Base-by-base conservation (phyloP, 495 filamentous ascomycete species). In the Penicillium soppii region DNA sequence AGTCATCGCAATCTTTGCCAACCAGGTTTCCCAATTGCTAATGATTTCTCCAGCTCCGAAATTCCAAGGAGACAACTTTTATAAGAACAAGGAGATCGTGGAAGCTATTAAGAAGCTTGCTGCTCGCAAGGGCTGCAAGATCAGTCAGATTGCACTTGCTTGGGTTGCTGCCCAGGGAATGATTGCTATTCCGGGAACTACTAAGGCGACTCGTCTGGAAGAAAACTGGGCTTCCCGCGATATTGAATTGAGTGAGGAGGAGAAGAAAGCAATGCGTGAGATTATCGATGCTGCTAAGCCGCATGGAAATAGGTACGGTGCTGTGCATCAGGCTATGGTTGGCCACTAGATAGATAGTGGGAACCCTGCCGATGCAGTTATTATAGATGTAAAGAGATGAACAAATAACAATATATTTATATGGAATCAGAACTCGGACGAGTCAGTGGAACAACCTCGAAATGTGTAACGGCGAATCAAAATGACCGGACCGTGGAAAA, bases 31-130 rank as follows among this genome's bases (percentile, higher is more conserved):
- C n/a, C n/a, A 40, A n/a, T 54, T 26, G 47, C 35, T 32, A 12
- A 23, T 13, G 30, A 4, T 6, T 39, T 26, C 5, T 15, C 33
- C 2, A 77, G 73, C 50, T 4, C 73, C 75, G 17, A 76, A 76
- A 43, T 78, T 78, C 52, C 73, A 78, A 57, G 72, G 72, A 20
- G 75, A 78, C 10, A 78, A 78, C 51, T 78, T 78, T 55, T 75
- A 73, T 59, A 73, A 73, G 52, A 78, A 78, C 45, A 54, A 47
- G 12, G 66, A 61, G 17, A 75, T 78, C 32, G 71, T 76, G 5
- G 70, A 75, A 1, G 68, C 73, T 36, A 70, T 75, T 23, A 72
- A 73, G 54, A 66, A 66, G 43, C 61, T 78, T 12, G 71, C 75
- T 5, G 27, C 53, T 12, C 53, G 56, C 10, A 76, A 73, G 50